Evolutionary conservation across 108 stramenopile genomes (phyloP).

Genomic region (Fragilaria radians): DNA sequence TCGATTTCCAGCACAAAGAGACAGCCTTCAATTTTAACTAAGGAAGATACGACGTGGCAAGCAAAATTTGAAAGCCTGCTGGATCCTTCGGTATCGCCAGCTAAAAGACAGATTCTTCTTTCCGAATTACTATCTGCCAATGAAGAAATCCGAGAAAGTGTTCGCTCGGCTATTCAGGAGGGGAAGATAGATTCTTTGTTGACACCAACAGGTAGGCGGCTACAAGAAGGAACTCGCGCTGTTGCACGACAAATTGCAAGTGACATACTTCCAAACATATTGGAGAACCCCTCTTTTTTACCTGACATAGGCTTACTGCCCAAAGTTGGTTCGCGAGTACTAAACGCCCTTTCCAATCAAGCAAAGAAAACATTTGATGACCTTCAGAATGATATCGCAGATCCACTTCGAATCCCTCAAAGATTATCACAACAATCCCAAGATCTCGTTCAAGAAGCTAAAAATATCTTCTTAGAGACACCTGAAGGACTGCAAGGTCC

Average conservation of each 20-base stretch:
- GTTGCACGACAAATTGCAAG: conserved; percentile 75
- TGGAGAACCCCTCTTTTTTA: conserved; percentile 14
- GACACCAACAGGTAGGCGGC: conserved; percentile 59
- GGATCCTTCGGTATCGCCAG: conserved; percentile 54
- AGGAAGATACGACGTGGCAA: conserved; percentile 46
- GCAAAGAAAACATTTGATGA: conserved; percentile 55
- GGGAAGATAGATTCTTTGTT: conserved; percentile 76
- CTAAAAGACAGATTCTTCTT: conserved; percentile 63
- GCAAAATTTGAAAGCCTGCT: conserved; percentile 58
- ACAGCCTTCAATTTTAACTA: too few species aligned
- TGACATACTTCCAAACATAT: conserved; percentile 64
- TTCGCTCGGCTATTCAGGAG: conserved; percentile 53
- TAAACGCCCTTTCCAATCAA: conserved; percentile 60
- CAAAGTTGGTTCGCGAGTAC: conserved; percentile 54
- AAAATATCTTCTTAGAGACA: conserved; percentile 71
- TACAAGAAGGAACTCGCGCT: conserved; percentile 75
- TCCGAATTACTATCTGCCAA: conserved; percentile 59
- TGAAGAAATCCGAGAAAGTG: conserved; percentile 64
- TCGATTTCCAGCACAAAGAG: too few species aligned
- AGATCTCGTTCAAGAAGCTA: conserved; percentile 57
- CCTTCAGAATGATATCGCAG: conserved; percentile 63
- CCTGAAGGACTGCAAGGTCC: conserved; percentile 79
- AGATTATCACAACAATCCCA: conserved; percentile 61
- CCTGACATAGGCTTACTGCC: conserved; percentile 37
- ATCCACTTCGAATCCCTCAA: conserved; percentile 57